These are phyloP conservation scores for Neopestalotiopsis sp. DNA, from an alignment of 2,329 filamentous ascomycete species.

Conservation along the genomic window DNA sequence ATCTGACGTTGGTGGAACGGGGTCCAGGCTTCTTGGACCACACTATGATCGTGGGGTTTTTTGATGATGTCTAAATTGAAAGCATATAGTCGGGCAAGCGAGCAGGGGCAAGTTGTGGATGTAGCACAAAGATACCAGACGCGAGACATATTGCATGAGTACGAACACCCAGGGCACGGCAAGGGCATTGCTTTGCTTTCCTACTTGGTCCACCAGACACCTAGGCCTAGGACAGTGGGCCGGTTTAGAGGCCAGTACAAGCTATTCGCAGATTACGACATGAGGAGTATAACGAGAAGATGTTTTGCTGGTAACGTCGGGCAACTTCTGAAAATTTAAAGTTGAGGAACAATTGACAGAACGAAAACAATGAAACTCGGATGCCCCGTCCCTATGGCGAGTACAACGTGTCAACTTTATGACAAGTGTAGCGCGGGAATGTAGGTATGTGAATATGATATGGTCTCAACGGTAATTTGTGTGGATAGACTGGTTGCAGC, in stretches of 20 bases:
- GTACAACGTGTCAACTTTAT: not conserved
- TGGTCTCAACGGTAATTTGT: not conserved
- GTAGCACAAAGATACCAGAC: not conserved
- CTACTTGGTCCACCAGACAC: not conserved
- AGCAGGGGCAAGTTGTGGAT: not conserved
- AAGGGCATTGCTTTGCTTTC: not conserved
- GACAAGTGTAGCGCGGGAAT: not conserved
- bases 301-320: not conserved
- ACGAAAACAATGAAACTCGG: not conserved
- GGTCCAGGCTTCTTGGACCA: too few species aligned
- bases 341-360: not conserved
- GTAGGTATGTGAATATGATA: not conserved
- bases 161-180: not conserved
- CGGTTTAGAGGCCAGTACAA: not conserved
- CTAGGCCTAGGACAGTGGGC: too few species aligned
- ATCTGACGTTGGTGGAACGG: constrained; percentile 12
- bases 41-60: not conserved
- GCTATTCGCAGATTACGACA: not conserved
- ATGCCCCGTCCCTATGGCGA: not conserved
- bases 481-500: not conserved
- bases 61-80: not conserved
- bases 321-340: not conserved
- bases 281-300: not conserved
- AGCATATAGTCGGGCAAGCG: not conserved
- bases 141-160: not conserved